Conservation (phyloP, 2,329 filamentous ascomycete species). For the Blumeria hordei region DNA sequence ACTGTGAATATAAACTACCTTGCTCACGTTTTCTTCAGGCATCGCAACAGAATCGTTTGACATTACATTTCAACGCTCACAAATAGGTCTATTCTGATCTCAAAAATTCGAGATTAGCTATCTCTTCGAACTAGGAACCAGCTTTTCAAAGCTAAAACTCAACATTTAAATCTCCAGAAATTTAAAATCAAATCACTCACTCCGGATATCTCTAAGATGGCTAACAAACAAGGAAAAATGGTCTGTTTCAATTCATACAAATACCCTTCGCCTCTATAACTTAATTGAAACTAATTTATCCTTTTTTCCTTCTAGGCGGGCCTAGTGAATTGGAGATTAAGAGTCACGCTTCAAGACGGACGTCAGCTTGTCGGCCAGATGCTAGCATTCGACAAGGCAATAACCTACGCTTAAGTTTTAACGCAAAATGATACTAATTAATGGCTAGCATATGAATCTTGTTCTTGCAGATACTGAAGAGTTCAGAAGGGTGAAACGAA, state of each 20-base stretch:
- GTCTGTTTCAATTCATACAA: slow-evolving; percentile 33
- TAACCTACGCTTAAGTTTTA: neutral
- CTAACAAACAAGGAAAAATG: slow-evolving; percentile 99
- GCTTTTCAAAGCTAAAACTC: too few relatives aligned
- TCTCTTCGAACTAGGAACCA: too few relatives aligned
- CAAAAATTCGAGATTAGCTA: too few relatives aligned
- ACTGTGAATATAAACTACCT: too few relatives aligned
- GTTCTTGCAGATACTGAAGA: slow-evolving; percentile 97
- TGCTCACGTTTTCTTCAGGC: too few relatives aligned
- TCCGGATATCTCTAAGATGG: slow-evolving; percentile 24
- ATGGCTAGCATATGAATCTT: slow-evolving; percentile 79
- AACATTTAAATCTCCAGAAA: too few relatives aligned
- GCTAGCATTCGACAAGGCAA: slow-evolving; percentile 92
- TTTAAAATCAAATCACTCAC: too few relatives aligned
- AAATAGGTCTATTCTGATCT: too few relatives aligned
- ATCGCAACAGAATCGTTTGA: too few relatives aligned
- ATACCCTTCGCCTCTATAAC: slow-evolving; percentile 24
- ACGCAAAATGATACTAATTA: slow-evolving; percentile 4
- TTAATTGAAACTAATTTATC: slow-evolving; percentile 30
- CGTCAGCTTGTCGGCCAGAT: slow-evolving; percentile 95
- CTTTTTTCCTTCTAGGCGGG: slow-evolving; percentile 33
- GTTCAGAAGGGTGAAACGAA: slow-evolving; percentile 76
- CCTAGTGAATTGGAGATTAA: slow-evolving; percentile 93
- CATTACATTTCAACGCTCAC: too few relatives aligned
- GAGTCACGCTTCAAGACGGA: slow-evolving; percentile 81